These are phyloP conservation scores for Penicillium verrucosum DNA, from an alignment of 2,329 filamentous ascomycete genomes.

Conservation along the genomic window DNA sequence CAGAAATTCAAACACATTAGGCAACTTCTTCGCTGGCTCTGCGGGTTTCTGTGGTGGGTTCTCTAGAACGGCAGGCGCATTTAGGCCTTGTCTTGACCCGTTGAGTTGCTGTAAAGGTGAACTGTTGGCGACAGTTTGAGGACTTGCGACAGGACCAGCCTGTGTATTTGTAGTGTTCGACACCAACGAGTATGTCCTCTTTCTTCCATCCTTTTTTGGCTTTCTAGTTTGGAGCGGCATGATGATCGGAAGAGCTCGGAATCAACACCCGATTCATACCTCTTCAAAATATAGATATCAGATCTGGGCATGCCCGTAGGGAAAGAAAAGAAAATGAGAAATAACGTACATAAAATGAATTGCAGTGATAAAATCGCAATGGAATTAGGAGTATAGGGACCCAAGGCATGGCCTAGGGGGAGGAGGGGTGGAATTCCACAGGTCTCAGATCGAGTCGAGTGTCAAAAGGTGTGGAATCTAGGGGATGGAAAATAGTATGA, in stretches of 20 bases:
- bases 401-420: conserved; percentile 15
- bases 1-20: conserved; percentile 43
- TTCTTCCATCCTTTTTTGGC: conserved; percentile 28
- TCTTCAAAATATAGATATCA: conserved; percentile 5
- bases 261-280: conserved; percentile 13
- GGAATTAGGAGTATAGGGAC: conserved; percentile 12
- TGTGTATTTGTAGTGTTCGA: conserved; percentile 24
- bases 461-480: conserved; percentile 21
- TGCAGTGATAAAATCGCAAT: conserved; percentile 2
- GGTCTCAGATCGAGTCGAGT: conserved; percentile 13
- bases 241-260: conserved; percentile 19
- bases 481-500: conserved; percentile 14
- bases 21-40: conserved; percentile 22
- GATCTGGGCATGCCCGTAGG: conserved; percentile 2
- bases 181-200: conserved; percentile 25
- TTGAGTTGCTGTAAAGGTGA: conserved; percentile 13
- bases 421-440: conserved; percentile 16
- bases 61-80: conserved; percentile 15
- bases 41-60: conserved; percentile 9
- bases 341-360: conserved; percentile 7
- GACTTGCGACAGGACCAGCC: conserved; percentile 19
- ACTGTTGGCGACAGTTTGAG: conserved; percentile 18
- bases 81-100: conserved; percentile 17
- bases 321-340: not conserved
- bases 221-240: conserved; percentile 34